Base-by-base conservation (phyloP, 805 yeast genomes). In the Debaryomyces hansenii region DNA sequence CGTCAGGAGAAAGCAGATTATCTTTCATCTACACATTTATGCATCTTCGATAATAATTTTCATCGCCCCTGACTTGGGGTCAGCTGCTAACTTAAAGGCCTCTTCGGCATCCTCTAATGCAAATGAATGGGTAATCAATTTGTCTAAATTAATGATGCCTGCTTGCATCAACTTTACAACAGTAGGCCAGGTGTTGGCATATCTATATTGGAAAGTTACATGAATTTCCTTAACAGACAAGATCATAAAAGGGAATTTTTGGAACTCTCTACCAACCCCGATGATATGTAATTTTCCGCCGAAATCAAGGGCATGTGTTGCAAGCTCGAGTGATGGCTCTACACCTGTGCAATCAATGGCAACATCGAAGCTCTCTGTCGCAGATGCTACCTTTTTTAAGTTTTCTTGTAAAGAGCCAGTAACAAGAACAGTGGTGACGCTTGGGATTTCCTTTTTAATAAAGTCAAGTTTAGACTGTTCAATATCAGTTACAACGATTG, bases 211-310 rank as follows among this genome's bases (percentile, higher is more conserved):
- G 12, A 56, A 56, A 24, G 54, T 51, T 49, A 58, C 48, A 20
- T 52, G 51, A 29, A 55, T 45, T 42, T 57, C 58, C 38, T 54
- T 55, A 10, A 56, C 48, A 20, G 55, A 51, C 9, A 55, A 53
- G 36, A 50, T 54, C 24, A 56, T 54, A 18, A 56, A 49, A 15
- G 61, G 63, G 42, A 57, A 52, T 12, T 44, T 51, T 35, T 46
- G 44, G 36, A 54, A 45, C 35, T 54, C 58, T 24, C 45, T 52
- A 16, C 57, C 57, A 52, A 53, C 54, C 9, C 63, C 63, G 8
- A 58, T 57, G 42, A 54, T 55, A 21, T 50, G 54, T 38, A 56
- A 51, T 18, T 55, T 45, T 3, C 50, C 59, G 28, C 51, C 59
- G 5, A 50, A 51, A 12, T 43, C 38, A 3, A 51, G 45, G 4